phyloP scores from a whole-genome alignment of 352 stramenopile species.

The Globisporangium lucens region DNA sequence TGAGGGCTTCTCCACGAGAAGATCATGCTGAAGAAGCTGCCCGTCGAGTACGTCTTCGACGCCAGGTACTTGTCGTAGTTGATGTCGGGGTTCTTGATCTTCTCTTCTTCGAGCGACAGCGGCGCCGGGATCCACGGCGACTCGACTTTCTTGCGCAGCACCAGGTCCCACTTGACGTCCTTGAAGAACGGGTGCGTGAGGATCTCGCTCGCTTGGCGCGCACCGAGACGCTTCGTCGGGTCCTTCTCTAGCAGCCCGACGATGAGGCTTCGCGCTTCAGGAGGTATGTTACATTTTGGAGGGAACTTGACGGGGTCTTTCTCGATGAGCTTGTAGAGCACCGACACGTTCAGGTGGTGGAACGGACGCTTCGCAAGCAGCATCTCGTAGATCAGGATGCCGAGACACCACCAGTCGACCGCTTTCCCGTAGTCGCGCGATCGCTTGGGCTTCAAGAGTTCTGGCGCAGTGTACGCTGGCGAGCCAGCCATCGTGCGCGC shows the following conservation, averaged over 20 bases:
- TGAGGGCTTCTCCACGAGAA: constrained; percentile 73
- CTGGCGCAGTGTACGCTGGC: constrained; percentile 76
- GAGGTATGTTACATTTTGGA: constrained; percentile 58
- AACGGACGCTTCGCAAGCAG: constrained; percentile 89
- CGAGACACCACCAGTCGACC: constrained; percentile 87
- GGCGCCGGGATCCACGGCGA: constrained; percentile 71
- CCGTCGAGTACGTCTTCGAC: constrained; percentile 73
- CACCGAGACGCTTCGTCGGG: constrained; percentile 75
- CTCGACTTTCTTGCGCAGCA: constrained; percentile 77
- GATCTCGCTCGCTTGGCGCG: constrained; percentile 79
- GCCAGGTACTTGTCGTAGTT: constrained; percentile 86
- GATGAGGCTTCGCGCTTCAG: constrained; percentile 73
- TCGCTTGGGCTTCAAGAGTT: constrained; percentile 81
- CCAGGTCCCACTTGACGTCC: constrained; percentile 75
- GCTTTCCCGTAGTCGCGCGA: constrained; percentile 85
- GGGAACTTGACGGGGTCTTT: constrained; percentile 87
- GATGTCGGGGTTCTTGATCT: constrained; percentile 75
- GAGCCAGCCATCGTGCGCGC: constrained; percentile 85
- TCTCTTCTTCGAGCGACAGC: constrained; percentile 70
- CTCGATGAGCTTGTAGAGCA: constrained; percentile 90
- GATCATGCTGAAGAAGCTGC: constrained; percentile 82
- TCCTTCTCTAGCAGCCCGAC: constrained; percentile 81
- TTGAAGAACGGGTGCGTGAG: constrained; percentile 84
- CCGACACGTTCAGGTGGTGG: constrained; percentile 88
- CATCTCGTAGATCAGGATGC: constrained; percentile 92